phyloP scores from a whole-genome alignment of 106 monocot species.

The Dendrobium huoshanense region DNA sequence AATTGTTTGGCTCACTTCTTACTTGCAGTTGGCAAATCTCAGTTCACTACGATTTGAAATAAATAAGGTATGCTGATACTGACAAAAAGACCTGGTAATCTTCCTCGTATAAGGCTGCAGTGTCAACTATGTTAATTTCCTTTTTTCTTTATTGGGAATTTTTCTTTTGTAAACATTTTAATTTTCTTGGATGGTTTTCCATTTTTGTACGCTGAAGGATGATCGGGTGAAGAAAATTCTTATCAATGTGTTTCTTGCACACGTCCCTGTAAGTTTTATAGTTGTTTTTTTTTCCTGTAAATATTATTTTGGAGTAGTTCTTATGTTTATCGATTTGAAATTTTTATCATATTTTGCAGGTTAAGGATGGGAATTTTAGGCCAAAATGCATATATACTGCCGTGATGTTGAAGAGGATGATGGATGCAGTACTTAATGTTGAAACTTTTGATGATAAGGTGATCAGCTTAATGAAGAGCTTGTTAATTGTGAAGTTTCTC shows the following conservation, averaged over 20 bases:
- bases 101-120: background rate
- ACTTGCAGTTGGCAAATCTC: constrained; percentile 39
- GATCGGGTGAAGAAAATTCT: constrained; percentile 59
- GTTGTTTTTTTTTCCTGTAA: background rate
- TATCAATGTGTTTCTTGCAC: constrained; percentile 84
- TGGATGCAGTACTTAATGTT: constrained; percentile 84
- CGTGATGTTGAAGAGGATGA: constrained; percentile 96
- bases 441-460: constrained; percentile 97
- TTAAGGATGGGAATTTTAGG: constrained; percentile 47
- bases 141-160: background rate
- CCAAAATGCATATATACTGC: constrained; percentile 89
- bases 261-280: constrained; percentile 66
- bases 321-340: background rate
- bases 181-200: background rate
- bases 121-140: background rate
- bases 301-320: background rate
- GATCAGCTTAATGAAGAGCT: background rate
- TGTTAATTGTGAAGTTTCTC: background rate
- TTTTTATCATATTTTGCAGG: constrained; percentile 30
- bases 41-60: constrained; percentile 17
- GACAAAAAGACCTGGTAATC: background rate
- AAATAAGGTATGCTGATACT: constrained; percentile 29
- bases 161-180: background rate
- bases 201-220: constrained; percentile 39
- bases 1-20: background rate